A percentile compares a stretch with the other conserved stretches of the same genome.
Evolutionary conservation across 805 yeast genomes (phyloP).

Genomic region (Candida fluviatilis): DNA sequence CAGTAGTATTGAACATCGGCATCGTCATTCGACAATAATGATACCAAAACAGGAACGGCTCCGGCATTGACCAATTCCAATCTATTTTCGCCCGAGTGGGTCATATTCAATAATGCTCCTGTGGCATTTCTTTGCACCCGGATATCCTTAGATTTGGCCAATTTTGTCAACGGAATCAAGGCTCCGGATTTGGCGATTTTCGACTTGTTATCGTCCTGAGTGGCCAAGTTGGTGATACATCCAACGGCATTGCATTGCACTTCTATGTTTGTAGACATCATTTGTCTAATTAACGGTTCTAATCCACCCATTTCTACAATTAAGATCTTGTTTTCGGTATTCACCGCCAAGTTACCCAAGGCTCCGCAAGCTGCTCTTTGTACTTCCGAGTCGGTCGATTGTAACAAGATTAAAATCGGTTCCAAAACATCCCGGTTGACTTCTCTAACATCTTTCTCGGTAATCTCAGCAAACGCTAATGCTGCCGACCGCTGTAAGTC

Average conservation of each 20-base stretch:
- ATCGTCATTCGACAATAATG: conserved; percentile 78
- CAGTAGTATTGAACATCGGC: conserved; percentile 98
- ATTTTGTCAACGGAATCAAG: conserved; percentile 84
- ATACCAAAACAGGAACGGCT: conserved; percentile 93
- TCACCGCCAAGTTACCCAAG: conserved; percentile 95
- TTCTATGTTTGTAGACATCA: conserved; percentile 95
- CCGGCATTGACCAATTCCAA: conserved; percentile 97
- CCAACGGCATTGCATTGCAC: conserved; percentile 99
- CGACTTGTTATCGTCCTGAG: conserved; percentile 94
- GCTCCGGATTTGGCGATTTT: conserved; percentile 97
- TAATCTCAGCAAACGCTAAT: conserved; percentile 95
- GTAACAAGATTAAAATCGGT: conserved; percentile 84
- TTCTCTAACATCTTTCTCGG: conserved; percentile 91
- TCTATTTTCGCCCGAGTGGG: conserved; percentile 94
- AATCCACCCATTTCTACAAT: conserved; percentile 98
- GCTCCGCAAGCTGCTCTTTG: conserved; percentile 99
- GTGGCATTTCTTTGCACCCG: conserved; percentile 98
- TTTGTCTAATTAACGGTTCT: conserved; percentile 93
- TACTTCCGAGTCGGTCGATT: conserved; percentile 86
- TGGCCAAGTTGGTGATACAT: conserved; percentile 95
- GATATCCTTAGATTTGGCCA: conserved; percentile 90
- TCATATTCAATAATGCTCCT: conserved; percentile 96
- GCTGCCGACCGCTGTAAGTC: conserved; percentile 97
- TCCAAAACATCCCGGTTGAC: conserved; percentile 90
- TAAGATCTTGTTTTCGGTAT: conserved; percentile 86